phyloP scores from a whole-genome alignment of 306 rosid species.

The Alnus glutinosa region DNA sequence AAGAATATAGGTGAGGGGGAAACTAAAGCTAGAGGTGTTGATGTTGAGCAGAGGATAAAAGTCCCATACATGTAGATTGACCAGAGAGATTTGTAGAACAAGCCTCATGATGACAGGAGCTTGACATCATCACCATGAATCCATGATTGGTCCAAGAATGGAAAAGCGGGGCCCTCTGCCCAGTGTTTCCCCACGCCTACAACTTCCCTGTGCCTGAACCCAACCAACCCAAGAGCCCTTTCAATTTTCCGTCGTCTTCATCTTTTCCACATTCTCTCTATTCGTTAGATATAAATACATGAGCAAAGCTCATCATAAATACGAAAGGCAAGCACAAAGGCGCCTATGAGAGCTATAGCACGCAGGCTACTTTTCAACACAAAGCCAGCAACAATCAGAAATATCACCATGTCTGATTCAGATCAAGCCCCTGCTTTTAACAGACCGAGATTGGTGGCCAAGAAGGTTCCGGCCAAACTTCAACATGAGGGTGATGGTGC shows the following conservation, averaged over 20 bases:
- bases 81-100: not conserved
- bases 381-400: constrained; percentile 7
- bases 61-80: not conserved
- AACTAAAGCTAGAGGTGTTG: not conserved
- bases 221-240: constrained; percentile 10
- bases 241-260: not conserved
- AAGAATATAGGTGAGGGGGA: too few relatives aligned
- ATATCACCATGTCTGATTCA: constrained; percentile 45
- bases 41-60: too few relatives aligned
- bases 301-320: not conserved
- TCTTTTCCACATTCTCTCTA: not conserved
- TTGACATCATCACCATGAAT: constrained; percentile 35
- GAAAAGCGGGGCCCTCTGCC: constrained; percentile 39
- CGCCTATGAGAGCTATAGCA: constrained; percentile 18
- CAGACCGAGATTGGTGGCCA: constrained; percentile 61
- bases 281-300: constrained; percentile 6
- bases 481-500: constrained; percentile 56
- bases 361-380: not conserved
- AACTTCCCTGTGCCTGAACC: constrained; percentile 7
- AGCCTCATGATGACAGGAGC: constrained; percentile 32
- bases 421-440: constrained; percentile 32
- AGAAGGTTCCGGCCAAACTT: constrained; percentile 48
- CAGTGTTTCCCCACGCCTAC: constrained; percentile 21
- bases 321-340: not conserved
- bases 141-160: constrained; percentile 26